Evolutionary conservation across 345 rosid genomes (phyloP).

Genomic region (Firmiana major): DNA sequence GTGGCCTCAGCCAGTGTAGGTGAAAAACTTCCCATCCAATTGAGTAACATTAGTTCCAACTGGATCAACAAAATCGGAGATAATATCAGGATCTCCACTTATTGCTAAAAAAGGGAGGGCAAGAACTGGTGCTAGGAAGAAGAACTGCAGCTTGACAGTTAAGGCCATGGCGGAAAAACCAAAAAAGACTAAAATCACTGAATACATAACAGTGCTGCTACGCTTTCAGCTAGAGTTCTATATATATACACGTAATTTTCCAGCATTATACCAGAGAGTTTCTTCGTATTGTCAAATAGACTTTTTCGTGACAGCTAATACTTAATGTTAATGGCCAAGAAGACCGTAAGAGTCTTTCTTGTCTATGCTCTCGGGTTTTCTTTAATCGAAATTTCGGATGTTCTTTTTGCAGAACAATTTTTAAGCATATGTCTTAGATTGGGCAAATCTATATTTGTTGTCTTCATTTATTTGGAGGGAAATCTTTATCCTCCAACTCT

Average conservation of each 20-base stretch:
- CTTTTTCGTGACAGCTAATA: not conserved
- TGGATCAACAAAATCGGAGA: conserved; percentile 1
- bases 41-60: not conserved
- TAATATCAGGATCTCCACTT: conserved; percentile 2
- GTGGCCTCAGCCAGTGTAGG: not conserved
- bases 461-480: no score
- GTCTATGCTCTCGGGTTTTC: not conserved
- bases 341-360: not conserved
- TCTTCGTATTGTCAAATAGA: no score
- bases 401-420: not conserved
- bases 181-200: not conserved
- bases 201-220: not conserved
- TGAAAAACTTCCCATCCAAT: conserved; percentile 8
- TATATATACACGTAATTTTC: not conserved
- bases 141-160: not conserved
- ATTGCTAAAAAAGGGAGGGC: not conserved
- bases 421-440: not conserved
- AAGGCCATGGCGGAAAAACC: not conserved
- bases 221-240: not conserved
- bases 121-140: not conserved
- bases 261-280: no score
- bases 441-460: not conserved
- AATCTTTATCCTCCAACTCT: not conserved
- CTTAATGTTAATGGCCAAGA: not conserved
- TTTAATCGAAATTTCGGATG: not conserved